A percentile compares a stretch with the other conserved stretches of the same genome.
These are phyloP conservation scores for Daldinia grandis DNA, from an alignment of 495 filamentous ascomycete species.

Conservation along the genomic window DNA sequence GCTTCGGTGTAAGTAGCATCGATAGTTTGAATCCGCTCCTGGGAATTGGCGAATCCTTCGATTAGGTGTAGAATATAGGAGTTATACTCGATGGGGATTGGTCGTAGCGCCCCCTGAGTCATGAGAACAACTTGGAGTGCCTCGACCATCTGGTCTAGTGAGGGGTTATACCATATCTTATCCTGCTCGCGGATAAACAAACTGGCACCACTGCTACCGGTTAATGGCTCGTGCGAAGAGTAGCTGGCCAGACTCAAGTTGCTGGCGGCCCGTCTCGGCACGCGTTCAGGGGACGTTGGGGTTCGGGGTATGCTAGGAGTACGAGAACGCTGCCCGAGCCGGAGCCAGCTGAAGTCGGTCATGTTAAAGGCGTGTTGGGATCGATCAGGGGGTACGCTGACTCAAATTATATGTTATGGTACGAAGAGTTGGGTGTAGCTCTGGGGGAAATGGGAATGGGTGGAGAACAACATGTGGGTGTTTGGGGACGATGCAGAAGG, in stretches of 20 bases:
- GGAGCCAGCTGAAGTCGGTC: constrained; percentile 46
- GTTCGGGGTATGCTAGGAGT: constrained; percentile 29
- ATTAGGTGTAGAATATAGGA: constrained; percentile 52
- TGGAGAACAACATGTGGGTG: background rate
- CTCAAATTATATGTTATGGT: background rate
- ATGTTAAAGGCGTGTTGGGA: constrained; percentile 19
- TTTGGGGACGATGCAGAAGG: background rate
- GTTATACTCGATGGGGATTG: constrained; percentile 51
- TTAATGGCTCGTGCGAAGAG: background rate
- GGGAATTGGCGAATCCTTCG: constrained; percentile 49
- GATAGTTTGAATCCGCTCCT: constrained; percentile 19
- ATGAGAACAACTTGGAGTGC: constrained; percentile 50
- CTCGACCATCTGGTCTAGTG: constrained; percentile 55
- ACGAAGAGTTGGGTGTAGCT: background rate
- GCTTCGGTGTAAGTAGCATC: constrained; percentile 43
- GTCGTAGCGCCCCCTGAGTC: constrained; percentile 38
- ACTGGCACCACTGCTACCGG: background rate
- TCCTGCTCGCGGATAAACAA: constrained; percentile 39
- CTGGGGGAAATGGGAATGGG: background rate
- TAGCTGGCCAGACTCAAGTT: constrained; percentile 12
- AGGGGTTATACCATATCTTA: constrained; percentile 53
- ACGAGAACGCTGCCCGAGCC: constrained; percentile 40
- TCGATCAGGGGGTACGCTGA: background rate
- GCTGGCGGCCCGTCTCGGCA: constrained; percentile 16
- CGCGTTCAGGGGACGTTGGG: constrained; percentile 8